Percentiles rank a stretch among this genome's conserved stretches.
These are phyloP conservation scores for Tremella yokohamensis DNA, from an alignment of 768 basidiomycete species.

Conservation along the genomic window DNA sequence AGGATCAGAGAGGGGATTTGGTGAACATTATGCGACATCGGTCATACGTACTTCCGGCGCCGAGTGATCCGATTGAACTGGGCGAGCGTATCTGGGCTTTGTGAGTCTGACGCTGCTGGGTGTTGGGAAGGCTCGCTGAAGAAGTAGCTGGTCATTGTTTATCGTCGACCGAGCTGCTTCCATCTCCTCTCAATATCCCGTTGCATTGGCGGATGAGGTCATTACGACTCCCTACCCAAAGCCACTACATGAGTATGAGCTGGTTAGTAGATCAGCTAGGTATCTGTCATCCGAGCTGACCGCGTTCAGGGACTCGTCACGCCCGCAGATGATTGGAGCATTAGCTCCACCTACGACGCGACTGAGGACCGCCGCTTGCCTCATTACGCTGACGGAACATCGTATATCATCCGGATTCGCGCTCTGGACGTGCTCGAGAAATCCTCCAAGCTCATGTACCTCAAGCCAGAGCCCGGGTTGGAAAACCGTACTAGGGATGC, in stretches of 20 bases:
- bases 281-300: not conserved
- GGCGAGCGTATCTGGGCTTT: constrained; percentile 43
- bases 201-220: constrained; percentile 28
- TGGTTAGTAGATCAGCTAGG: constrained; percentile 21
- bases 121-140: too few species aligned
- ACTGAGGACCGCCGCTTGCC: constrained; percentile 10
- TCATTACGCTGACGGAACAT: constrained; percentile 23
- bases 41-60: constrained; percentile 32
- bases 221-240: constrained; percentile 39
- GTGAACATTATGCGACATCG: constrained; percentile 36
- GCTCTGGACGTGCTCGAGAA: constrained; percentile 33
- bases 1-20: constrained; percentile 23
- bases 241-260: constrained; percentile 41
- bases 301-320: constrained; percentile 25
- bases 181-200: constrained; percentile 35
- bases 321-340: constrained; percentile 18
- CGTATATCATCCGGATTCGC: constrained; percentile 24
- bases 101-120: constrained; percentile 25
- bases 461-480: constrained; percentile 32
- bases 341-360: constrained; percentile 7
- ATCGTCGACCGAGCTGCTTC: constrained; percentile 32
- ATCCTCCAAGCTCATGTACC: constrained; percentile 41
- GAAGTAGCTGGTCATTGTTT: constrained; percentile 36
- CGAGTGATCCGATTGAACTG: constrained; percentile 35
- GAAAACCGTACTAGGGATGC: constrained; percentile 2